Base-by-base conservation (phyloP, 306 rosid species). In the Coriaria nepalensis region DNA sequence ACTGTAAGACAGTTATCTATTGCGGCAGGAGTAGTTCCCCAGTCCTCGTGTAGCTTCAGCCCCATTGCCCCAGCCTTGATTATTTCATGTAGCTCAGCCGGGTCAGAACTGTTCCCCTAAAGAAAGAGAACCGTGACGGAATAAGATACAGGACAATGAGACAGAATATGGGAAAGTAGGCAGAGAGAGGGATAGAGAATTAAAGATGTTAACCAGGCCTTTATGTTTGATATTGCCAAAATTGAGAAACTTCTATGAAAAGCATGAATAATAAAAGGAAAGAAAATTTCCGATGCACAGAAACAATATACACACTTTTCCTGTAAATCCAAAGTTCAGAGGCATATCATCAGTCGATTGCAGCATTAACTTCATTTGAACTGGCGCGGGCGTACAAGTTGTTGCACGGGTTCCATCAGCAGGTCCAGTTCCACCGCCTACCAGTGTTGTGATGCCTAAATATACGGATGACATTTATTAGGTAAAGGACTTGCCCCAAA, bases 381-480 rank as follows among this genome's bases (percentile, higher is more conserved):
- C 20, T n/a, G 72, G 83, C 5, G 92, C 73, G 6, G 97, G 85
- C 14, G 97, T 90, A 64, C 97, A 90, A 57, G 97, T 90, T 49
- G 97, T 90, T 12, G 97, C 97, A 50, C 94, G 59, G 39, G 94
- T 84, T 60, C 97, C 97, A 6, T 62, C 68, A 49, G 97, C 82
- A 37, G 97, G 97, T 65, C 97, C 97, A 5, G 94, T 84, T 75
- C 95, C 98, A 56, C 98, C 97, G 60, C 94, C 95, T 55, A 90
- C 85, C 45, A 90, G 4, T 4, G 97, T 84, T 47, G 97, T 84
- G 72, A 84, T 59, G 41, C 97, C 97, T 90, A 57, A 53, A 73
- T 13, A 74, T 43, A 69, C 53, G 13, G 8, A 34, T 2, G 29
- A 20, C 29, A 53, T 52, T 47, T 55, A 12, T 56, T 38, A n/a